Evolutionary conservation across 2,329 filamentous ascomycete genomes (phyloP).

Genomic region (Stachybotrys chlorohalonatus): DNA sequence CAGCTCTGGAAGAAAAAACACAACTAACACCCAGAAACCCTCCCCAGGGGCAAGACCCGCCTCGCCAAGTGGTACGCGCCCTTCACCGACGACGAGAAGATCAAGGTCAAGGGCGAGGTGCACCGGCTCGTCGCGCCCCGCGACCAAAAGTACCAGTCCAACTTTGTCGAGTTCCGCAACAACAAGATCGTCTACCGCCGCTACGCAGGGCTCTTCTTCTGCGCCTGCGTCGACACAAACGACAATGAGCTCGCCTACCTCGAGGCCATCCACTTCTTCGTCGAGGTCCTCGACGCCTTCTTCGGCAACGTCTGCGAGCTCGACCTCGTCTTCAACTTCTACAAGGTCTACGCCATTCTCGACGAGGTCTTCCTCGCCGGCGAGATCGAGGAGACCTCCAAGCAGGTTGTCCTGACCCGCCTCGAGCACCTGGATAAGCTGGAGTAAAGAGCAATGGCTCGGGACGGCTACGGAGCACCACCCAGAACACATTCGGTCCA

Average conservation of each 20-base stretch:
- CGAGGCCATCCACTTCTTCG: slow-evolving; percentile 98
- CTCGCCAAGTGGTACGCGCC: slow-evolving; percentile 98
- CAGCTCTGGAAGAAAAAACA: background rate
- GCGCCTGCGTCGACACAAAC: slow-evolving; percentile 96
- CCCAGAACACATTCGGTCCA: too few relatives aligned
- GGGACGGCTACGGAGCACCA: too few relatives aligned
- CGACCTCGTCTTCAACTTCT: slow-evolving; percentile 77
- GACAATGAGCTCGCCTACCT: slow-evolving; percentile 97
- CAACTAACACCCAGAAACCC: background rate
- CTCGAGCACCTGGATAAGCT: slow-evolving; percentile 94
- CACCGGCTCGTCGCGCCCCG: slow-evolving; percentile 95
- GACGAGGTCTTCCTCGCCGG: slow-evolving; percentile 97
- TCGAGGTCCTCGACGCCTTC: slow-evolving; percentile 96
- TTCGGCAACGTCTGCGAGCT: slow-evolving; percentile 99
- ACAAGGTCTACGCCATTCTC: slow-evolving; percentile 92
- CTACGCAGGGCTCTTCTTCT: slow-evolving; percentile 98
- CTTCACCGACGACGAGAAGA: slow-evolving; percentile 97
- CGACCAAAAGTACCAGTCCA: slow-evolving; percentile 99
- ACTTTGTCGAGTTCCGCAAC: slow-evolving; percentile 94
- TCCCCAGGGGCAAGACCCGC: slow-evolving; percentile 82
- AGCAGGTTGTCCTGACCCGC: slow-evolving; percentile 90
- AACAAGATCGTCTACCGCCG: slow-evolving; percentile 96
- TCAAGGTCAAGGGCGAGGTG: slow-evolving; percentile 97
- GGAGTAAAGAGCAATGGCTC: slow-evolving; percentile 45
- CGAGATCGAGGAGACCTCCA: slow-evolving; percentile 98